Evolutionary conservation across 306 rosid genomes (phyloP).

Genomic region (Gleditsia sinensis): DNA sequence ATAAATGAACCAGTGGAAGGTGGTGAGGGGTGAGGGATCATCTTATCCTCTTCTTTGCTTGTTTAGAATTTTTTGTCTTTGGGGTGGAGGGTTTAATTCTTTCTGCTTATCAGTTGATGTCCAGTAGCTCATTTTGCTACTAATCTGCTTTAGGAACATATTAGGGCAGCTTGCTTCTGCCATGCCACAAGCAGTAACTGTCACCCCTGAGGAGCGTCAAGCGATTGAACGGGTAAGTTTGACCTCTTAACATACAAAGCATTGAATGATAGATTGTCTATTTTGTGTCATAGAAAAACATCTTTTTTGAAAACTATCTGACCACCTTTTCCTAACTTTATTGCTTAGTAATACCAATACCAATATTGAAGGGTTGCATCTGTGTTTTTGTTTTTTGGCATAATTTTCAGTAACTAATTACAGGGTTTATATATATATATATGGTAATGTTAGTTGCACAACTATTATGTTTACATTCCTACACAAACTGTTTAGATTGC

Average conservation of each 20-base stretch:
- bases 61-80: neutral
- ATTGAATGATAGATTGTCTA: neutral
- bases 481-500: neutral
- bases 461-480: neutral
- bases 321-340: neutral
- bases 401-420: neutral
- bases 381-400: neutral
- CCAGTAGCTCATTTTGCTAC: neutral
- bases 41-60: neutral
- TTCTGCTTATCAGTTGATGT: neutral
- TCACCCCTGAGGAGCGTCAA: conserved; percentile 70
- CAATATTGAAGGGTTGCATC: neutral
- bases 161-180: conserved; percentile 51
- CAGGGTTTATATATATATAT: neutral
- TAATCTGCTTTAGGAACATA: conserved; percentile 42
- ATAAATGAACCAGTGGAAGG: conserved; percentile 83
- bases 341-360: neutral
- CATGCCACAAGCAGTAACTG: conserved; percentile 56
- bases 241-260: neutral
- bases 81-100: neutral
- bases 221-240: conserved; percentile 72
- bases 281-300: neutral
- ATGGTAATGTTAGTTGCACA: neutral
- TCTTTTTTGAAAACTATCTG: neutral
- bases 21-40: conserved; percentile 61